These are phyloP conservation scores for Citrus inodora DNA, from an alignment of 345 rosid genomes.

Conservation along the genomic window DNA sequence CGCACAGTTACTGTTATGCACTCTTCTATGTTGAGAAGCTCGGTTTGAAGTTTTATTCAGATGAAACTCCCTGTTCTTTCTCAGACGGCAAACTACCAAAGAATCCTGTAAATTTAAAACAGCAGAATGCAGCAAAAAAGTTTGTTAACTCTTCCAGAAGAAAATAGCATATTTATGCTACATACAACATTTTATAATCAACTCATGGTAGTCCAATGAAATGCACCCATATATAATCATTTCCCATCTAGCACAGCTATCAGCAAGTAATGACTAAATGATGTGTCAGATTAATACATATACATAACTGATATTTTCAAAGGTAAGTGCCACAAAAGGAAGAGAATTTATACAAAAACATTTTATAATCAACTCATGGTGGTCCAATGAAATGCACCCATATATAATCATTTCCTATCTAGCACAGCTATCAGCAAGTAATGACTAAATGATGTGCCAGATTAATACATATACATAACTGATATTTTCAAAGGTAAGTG, in stretches of 20 bases:
- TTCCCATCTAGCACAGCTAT: background rate
- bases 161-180: background rate
- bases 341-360: background rate
- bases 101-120: constrained; percentile 46
- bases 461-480: background rate
- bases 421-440: background rate
- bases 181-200: background rate
- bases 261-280: background rate
- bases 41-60: constrained; percentile 20
- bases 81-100: constrained; percentile 79
- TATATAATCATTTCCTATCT: background rate
- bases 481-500: background rate
- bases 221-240: background rate
- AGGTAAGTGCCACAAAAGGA: background rate
- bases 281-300: background rate
- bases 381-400: background rate
- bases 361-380: background rate
- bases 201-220: background rate
- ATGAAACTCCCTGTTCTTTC: constrained; percentile 57
- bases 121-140: background rate
- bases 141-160: background rate
- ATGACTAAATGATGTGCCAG: background rate
- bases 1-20: constrained; percentile 14
- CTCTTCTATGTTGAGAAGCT: constrained; percentile 22
- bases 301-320: background rate